Base-by-base conservation (phyloP, 2,329 filamentous ascomycete genomes). In the Aspergillus intermedius region DNA sequence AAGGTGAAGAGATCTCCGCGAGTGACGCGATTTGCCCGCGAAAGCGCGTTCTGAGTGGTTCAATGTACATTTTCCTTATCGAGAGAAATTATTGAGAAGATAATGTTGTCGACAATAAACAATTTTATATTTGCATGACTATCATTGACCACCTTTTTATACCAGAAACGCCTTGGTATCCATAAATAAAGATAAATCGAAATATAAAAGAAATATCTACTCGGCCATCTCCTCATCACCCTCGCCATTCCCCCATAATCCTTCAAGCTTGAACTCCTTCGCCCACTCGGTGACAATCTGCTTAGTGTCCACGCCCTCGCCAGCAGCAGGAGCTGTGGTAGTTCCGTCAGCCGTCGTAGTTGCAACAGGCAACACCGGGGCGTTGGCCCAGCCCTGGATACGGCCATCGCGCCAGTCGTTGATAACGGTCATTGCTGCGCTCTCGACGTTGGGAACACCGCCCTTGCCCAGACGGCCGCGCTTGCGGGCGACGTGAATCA, bases 401-500 rank as follows among this genome's bases (percentile, higher is more conserved):
- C 93, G 82, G 22, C 91, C 91, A 66, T 97, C 91, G 58, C 93
- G 82, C 88, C 93, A 95, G 74, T 98, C 93, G n/a, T 84, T 93
- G 49, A 98, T 83, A 48, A 98, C 91, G 0, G 88, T 86, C 79
- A 93, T 91, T 54, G 91, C 93, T 6, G 93, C 91, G 47, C 87
- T 84, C 57, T 83, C 78, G 50, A 97, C 70, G 69, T 97, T 98
- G 40, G 93, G 93, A 13, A 97, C 79, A 53, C 93, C 93, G 17
- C 91, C 91, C 58, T 87, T 86, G 45, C 91, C 89, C 13, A 98
- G 77, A 49, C 93, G 79, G 46, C 93, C 93, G 52, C 93, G 81
- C 76, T 95, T 96, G 61, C 93, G 82, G 4, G 93, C 93, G 10
- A 98, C 91, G 67, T 98, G 91, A 47, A 97, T 83, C 32, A 98